These are phyloP conservation scores for Ramichloridium luteum DNA, from an alignment of 2,329 filamentous ascomycete species.

Conservation along the genomic window DNA sequence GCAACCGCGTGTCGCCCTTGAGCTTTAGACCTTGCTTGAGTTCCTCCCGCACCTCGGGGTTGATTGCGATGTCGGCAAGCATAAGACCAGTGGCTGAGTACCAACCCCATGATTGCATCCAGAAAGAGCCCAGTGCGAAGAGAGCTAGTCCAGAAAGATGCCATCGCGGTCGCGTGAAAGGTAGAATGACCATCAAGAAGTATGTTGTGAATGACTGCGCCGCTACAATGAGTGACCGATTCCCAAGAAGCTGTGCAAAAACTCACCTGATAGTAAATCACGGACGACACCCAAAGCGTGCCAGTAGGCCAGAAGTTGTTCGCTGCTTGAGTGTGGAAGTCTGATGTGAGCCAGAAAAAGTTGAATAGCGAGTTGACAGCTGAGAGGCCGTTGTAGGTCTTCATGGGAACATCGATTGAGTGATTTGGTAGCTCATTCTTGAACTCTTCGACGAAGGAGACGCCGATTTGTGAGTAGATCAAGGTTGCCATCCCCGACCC, in stretches of 20 bases:
- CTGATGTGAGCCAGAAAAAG: conserved; percentile 33
- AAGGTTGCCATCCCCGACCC: conserved; percentile 29
- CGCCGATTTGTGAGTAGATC: conserved; percentile 24
- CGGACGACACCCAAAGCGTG: conserved; percentile 35
- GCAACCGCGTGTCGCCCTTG: conserved; percentile 11
- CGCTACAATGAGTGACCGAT: neutral
- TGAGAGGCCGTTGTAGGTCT: conserved; percentile 28
- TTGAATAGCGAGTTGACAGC: conserved; percentile 38
- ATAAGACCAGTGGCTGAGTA: conserved; percentile 19
- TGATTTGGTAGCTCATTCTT: conserved; percentile 26
- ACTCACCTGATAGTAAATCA: conserved; percentile 31
- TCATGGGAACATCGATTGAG: conserved; percentile 19
- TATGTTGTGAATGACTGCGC: conserved; percentile 34
- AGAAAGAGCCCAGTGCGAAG: conserved; percentile 21
- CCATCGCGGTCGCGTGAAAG: conserved; percentile 31
- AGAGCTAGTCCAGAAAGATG: conserved; percentile 24
- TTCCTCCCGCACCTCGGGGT: conserved; percentile 10
- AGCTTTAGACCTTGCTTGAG: conserved; percentile 15
- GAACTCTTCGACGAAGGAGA: conserved; percentile 29
- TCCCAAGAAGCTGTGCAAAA: neutral
- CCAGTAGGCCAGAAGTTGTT: conserved; percentile 33
- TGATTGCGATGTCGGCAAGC: conserved; percentile 16
- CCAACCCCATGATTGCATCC: conserved; percentile 23
- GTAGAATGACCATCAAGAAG: conserved; percentile 37
- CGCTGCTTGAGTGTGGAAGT: conserved; percentile 29